Conservation (phyloP, 306 rosid species). For the Cercis canadensis region DNA sequence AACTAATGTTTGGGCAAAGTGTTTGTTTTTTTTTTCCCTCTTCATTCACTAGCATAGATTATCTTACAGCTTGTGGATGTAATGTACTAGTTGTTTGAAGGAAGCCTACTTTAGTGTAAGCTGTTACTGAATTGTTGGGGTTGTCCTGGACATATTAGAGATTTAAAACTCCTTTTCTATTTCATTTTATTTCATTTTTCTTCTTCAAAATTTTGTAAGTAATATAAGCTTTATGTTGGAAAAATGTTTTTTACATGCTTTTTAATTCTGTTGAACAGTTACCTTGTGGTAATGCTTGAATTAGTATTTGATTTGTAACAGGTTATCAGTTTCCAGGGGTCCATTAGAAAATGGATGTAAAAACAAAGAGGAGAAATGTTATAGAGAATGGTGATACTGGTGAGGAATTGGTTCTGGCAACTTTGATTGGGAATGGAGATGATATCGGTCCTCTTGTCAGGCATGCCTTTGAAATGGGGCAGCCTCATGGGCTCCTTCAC, state of each 20-base stretch:
- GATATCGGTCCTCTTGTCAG: conserved; percentile 87
- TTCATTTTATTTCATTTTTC: no score
- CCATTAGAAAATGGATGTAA: conserved; percentile 56
- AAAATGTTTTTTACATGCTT: neutral
- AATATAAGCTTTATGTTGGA: neutral
- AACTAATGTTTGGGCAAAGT: no score
- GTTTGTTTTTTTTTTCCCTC: no score
- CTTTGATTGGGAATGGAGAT: conserved; percentile 87
- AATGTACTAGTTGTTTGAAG: no score
- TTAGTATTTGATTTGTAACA: conserved; percentile 16
- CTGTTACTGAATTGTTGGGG: no score
- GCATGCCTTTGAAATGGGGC: conserved; percentile 92
- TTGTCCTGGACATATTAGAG: no score
- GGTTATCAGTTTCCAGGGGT: conserved; percentile 33
- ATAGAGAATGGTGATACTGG: conserved; percentile 75
- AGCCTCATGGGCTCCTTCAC: conserved; percentile 79
- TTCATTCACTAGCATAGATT: no score
- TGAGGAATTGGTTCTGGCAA: conserved; percentile 85
- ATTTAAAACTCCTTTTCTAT: no score
- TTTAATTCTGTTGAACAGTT: neutral
- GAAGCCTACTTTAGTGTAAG: no score
- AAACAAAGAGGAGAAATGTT: conserved; percentile 59
- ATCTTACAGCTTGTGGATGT: no score
- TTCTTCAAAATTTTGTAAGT: no score
- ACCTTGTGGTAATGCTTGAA: neutral